Evolutionary conservation across 2,329 filamentous ascomycete genomes (phyloP).

Genomic region (Rhinocladiella similis): DNA sequence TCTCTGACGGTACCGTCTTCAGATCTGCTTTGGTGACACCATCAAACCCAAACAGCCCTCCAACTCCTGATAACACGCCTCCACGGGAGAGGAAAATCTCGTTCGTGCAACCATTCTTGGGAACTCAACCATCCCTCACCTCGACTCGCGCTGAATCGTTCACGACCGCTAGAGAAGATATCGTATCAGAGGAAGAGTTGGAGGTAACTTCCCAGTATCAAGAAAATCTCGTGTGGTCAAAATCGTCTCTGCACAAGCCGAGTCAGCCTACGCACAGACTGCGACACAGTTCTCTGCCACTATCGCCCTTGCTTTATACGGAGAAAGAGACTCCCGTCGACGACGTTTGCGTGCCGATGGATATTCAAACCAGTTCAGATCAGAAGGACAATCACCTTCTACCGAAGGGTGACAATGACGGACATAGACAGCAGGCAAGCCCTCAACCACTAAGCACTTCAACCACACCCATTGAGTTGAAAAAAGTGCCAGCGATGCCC

Average conservation of each 20-base stretch:
- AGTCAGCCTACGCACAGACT: slow-evolving; percentile 5
- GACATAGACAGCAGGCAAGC: not conserved
- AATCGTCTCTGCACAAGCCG: slow-evolving; percentile 7
- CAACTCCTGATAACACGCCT: slow-evolving; percentile 74
- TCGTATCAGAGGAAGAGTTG: slow-evolving; percentile 62
- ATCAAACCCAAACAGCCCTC: slow-evolving; percentile 38
- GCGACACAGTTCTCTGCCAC: slow-evolving; percentile 12
- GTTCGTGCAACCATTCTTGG: slow-evolving; percentile 48
- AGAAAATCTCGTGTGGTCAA: slow-evolving; percentile 7
- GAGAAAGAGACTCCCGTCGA: slow-evolving; percentile 21
- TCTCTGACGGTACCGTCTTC: slow-evolving; percentile 29
- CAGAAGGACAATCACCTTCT: not conserved
- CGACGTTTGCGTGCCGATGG: not conserved
- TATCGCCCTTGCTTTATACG: slow-evolving; percentile 18
- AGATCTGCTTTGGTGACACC: slow-evolving; percentile 26
- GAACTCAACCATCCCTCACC: slow-evolving; percentile 55
- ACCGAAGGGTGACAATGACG: not conserved
- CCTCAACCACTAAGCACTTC: not conserved
- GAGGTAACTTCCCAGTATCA: slow-evolving; percentile 31
- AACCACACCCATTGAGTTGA: not conserved
- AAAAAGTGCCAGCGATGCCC: not conserved
- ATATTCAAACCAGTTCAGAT: no score
- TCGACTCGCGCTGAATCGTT: slow-evolving; percentile 71
- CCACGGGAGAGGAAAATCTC: slow-evolving; percentile 50
- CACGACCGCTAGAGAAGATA: slow-evolving; percentile 67